Base-by-base conservation (phyloP, 768 basidiomycete species). In the Rhizopogon salebrosus region DNA sequence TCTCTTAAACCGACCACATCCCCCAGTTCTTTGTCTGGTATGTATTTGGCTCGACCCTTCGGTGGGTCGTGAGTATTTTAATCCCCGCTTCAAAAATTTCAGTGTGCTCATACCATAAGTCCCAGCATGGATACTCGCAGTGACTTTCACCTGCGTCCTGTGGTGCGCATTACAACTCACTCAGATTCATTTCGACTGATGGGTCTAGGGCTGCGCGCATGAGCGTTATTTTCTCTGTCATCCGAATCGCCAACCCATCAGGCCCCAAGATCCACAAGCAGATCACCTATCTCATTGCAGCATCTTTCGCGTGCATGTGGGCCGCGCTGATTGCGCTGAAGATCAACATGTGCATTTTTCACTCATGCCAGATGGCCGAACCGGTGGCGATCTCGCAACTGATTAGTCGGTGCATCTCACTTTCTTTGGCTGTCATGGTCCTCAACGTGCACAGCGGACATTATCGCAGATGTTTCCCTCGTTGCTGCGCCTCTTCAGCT, bases 211-310 rank as follows among this genome's bases (percentile, higher is more conserved):
- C 59, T 1, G 41, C 54, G 3, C 60, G 67, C 16, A 52, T 66
- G 38, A 67, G 65, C 18, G 57, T 67, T 16, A 46, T 68, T 37
- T 24, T 46, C 3, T 60, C 60, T 7, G 57, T 66, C 20, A 39
- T 66, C 18, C 62, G 62, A 23, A 51, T 67, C 2, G 56, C 52
- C 20, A 52, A 43, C 23, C 66, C 64, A 16, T 46, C 43, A 13
- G 27, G 29, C 1, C 43, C 58, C 27, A 60, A 49, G 5, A 45
- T 13, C 4, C 53, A 36, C 18, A 60, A 38, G 52, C 22, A 11
- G 10, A 11, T 57, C 20, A 27, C 52, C 16, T 20, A 55, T 35
- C 42, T 38, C 8, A 38, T 55, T 35, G 64, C 60, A 16, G 4
- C 20, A 13, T 41, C 57, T 11, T 68, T 66, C 18, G 55, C 48